These are phyloP conservation scores for Breviolum minutum DNA, from an alignment of 73 alveolate genomes.

Conservation along the genomic window DNA sequence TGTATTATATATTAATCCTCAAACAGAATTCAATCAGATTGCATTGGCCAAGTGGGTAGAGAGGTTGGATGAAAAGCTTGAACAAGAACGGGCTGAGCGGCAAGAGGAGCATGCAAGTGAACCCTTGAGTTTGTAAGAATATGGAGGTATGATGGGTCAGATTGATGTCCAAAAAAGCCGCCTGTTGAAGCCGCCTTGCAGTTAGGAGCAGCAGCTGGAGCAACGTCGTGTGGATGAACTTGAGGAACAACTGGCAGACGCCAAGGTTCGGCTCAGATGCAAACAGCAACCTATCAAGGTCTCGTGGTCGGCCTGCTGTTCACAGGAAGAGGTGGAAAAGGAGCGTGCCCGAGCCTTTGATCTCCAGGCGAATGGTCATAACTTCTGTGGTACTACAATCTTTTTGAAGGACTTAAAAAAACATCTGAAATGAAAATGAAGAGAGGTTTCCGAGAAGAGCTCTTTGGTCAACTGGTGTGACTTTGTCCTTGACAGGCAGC, in stretches of 20 bases:
- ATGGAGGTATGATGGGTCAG: not conserved
- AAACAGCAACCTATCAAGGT: not conserved
- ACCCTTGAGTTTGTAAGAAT: no score
- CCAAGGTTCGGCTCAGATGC: conserved; percentile 5
- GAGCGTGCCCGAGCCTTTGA: conserved; percentile 83
- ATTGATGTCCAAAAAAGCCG: not conserved
- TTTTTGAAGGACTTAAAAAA: no score
- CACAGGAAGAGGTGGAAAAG: conserved; percentile 57
- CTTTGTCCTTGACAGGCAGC: conserved; percentile 21
- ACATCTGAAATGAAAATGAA: no score
- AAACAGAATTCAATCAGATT: not conserved
- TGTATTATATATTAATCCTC: no score
- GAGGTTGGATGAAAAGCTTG: conserved; percentile 62
- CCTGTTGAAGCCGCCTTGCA: not conserved
- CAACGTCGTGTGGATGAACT: conserved; percentile 30
- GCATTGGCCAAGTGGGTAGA: not conserved
- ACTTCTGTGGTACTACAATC: not conserved
- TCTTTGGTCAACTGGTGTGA: no score
- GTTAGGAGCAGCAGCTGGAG: not conserved
- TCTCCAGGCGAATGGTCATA: conserved; percentile 10
- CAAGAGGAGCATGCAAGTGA: conserved; percentile 4
- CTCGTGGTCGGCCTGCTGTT: not conserved
- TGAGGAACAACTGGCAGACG: conserved; percentile 33
- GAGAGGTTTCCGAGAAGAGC: not conserved
- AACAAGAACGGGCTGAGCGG: conserved; percentile 23